Percentiles rank a stretch among this genome's conserved stretches.
phyloP scores from a whole-genome alignment of 306 rosid genomes.

The Vigna reflexopilosa region DNA sequence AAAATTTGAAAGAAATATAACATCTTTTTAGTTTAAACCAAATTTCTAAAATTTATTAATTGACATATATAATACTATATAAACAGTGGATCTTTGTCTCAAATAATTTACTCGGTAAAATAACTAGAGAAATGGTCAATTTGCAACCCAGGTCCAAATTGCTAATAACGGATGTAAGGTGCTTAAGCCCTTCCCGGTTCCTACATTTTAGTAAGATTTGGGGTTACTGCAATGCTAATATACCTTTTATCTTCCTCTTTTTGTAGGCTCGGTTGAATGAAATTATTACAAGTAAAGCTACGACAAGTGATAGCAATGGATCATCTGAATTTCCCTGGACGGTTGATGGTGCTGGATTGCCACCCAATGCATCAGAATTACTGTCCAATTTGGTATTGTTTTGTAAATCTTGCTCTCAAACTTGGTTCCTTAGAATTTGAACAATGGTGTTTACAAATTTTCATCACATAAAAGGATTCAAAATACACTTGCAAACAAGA shows the following conservation, averaged over 20 bases:
- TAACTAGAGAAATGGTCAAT: constrained; percentile 36
- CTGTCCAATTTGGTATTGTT: constrained; percentile 82
- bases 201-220: constrained; percentile 36
- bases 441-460: neutral
- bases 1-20: neutral
- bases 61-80: neutral
- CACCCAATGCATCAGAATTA: constrained; percentile 81
- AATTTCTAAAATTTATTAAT: neutral
- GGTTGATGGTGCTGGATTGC: constrained; percentile 90
- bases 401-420: constrained; percentile 13
- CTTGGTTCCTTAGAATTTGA: constrained; percentile 19
- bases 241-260: constrained; percentile 38
- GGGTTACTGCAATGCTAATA: constrained; percentile 1
- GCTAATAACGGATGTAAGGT: constrained; percentile 13
- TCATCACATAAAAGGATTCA: neutral
- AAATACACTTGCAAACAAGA: no score
- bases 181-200: constrained; percentile 14
- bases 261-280: constrained; percentile 84
- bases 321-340: constrained; percentile 75
- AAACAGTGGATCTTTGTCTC: constrained; percentile 36
- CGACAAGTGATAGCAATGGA: constrained; percentile 53
- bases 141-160: constrained; percentile 8
- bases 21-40: neutral
- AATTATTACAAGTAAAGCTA: constrained; percentile 64
- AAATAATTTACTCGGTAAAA: constrained; percentile 15